Evolutionary conservation across 192 early-diverging fungal genomes (phyloP), one percentile per base, ranked within the genome.

Genomic region (Phycomyces nitens): DNA sequence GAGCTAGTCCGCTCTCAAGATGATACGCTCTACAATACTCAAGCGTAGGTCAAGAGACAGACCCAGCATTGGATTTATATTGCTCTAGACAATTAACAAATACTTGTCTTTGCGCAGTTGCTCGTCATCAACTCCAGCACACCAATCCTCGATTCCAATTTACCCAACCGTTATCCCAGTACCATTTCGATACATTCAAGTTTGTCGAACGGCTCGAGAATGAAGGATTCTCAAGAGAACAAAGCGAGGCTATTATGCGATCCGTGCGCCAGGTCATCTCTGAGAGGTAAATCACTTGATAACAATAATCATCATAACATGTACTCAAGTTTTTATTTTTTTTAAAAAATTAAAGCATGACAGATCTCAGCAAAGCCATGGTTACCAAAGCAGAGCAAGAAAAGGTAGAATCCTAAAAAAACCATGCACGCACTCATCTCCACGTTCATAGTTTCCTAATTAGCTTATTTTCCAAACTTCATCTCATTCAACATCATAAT

Each of bases 371-470:
- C 5, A 73, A 76, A 62, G 82, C 78, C 47, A 84, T 93, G 72
- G 91, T 91, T 12, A 90, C 89, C 34, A 91, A 90, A 67, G 81
- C 87, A 6, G 92, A 95, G 55, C 91, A 91, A 70, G 85, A 92
- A 66, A 88, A 89, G 69, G 81, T 84, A 76, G 34, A 55, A 29
- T 29, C 5, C 58, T 15, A n/a, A 15, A 52, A 27, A 34, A 34
- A 34, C 53, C 55, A 22, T 21, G 27, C 22, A 61, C 38, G 21
- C 39, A 12, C 23, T 41, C 14, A 29, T 24, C 22, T 34, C 64
- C 23, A 29, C 16, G 29, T 34, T 34, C 29, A 7, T 34, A 34
- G 29, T 34, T 34, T 5, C 29, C 29, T 34, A 34, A 34, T 34
- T 34, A 34, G 29, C 29, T 34, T 34, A 5, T 34, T 34, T 34